Evolutionary conservation across 257 asterid species (phyloP).

Genomic region (Mentha longifolia): DNA sequence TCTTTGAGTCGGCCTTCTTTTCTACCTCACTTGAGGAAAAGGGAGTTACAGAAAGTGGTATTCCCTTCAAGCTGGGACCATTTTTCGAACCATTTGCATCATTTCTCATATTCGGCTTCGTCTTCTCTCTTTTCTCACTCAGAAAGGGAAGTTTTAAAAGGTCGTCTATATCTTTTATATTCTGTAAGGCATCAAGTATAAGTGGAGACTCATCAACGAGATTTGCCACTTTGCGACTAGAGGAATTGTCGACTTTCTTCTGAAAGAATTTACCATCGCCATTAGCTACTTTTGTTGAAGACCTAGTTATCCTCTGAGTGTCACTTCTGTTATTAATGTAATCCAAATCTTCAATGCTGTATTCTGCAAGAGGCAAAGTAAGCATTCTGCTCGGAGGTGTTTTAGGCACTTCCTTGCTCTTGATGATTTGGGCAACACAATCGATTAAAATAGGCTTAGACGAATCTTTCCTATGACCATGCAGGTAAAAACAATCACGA

Average conservation of each 20-base stretch:
- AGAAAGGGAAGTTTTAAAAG: conserved; percentile 4
- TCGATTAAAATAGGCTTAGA: conserved; percentile 31
- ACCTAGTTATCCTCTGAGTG: conserved; percentile 12
- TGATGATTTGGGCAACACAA: conserved; percentile 27
- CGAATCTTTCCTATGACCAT: conserved; percentile 38
- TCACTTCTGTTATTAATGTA: not conserved
- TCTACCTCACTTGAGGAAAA: conserved; percentile 5
- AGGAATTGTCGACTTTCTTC: conserved; percentile 14
- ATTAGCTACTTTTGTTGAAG: conserved; percentile 23
- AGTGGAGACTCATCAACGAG: not conserved
- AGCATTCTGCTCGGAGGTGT: conserved; percentile 11
- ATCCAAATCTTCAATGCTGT: conserved; percentile 17
- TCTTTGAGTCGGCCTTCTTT: conserved; percentile 6
- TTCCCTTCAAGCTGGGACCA: not conserved
- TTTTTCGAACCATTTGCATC: too few species aligned
- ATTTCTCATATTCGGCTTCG: conserved; percentile 15
- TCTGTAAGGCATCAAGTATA: not conserved
- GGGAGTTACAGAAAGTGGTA: not conserved
- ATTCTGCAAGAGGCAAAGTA: conserved; percentile 13
- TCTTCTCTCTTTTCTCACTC: conserved; percentile 31
- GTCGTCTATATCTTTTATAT: not conserved
- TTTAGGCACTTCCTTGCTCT: not conserved
- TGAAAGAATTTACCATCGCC: conserved; percentile 8
- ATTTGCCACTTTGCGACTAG: conserved; percentile 23
- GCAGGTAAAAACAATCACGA: not conserved